These are phyloP conservation scores for Colletotrichum zoysiae DNA, from an alignment of 2,329 filamentous ascomycete genomes.

Conservation along the genomic window DNA sequence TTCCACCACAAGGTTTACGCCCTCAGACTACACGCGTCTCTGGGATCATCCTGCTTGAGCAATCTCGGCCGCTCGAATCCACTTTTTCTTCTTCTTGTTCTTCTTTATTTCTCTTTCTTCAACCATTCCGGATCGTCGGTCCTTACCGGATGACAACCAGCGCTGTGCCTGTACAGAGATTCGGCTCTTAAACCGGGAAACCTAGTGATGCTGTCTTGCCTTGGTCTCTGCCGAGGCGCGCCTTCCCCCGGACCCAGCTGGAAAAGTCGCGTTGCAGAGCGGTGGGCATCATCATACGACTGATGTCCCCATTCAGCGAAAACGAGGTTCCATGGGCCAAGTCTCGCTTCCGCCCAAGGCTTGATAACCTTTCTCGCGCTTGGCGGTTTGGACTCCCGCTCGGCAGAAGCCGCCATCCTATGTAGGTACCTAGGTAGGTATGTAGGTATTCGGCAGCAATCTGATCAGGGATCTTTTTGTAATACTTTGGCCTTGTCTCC, in stretches of 20 bases:
- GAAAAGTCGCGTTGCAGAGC: constrained; percentile 25
- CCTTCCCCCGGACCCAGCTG: constrained; percentile 17
- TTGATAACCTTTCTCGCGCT: constrained; percentile 29
- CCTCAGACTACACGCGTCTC: constrained; percentile 2
- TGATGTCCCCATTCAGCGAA: neutral
- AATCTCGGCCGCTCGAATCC: constrained; percentile 20
- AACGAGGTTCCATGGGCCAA: constrained; percentile 8
- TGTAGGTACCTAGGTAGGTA: too few relatives aligned
- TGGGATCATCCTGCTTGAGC: constrained; percentile 20
- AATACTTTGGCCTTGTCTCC: constrained; percentile 1
- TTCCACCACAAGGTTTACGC: constrained; percentile 13
- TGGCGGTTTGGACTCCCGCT: constrained; percentile 29
- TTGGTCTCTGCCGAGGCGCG: constrained; percentile 9
- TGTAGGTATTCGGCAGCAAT: neutral
- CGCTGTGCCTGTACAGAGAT: constrained; percentile 7
- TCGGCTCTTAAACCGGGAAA: neutral
- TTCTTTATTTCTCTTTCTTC: neutral
- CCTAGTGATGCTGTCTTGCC: neutral
- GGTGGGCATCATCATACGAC: constrained; percentile 33
- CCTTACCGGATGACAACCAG: constrained; percentile 33
- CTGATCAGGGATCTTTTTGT: neutral
- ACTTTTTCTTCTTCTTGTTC: neutral
- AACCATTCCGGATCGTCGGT: constrained; percentile 25
- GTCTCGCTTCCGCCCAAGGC: constrained; percentile 31
- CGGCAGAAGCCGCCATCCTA: constrained; percentile 12